A percentile compares a stretch with the other conserved stretches of the same genome.
Conservation (phyloP, 768 basidiomycete species). For the Astraeus odoratus region DNA sequence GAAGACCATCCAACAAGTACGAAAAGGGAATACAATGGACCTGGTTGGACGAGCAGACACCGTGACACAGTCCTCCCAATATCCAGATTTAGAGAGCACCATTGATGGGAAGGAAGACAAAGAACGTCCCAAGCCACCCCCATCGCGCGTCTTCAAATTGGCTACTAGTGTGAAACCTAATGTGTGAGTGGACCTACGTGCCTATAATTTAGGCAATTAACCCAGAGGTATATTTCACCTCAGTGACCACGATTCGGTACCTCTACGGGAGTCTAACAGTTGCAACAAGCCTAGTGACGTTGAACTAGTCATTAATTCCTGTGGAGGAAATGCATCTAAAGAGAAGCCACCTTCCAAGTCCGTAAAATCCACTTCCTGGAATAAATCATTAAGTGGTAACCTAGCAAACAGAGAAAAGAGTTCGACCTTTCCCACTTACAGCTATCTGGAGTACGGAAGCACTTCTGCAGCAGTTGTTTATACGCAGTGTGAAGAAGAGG, state of each 20-base stretch:
- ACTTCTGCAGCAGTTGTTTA: constrained; percentile 33
- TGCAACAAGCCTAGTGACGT: neutral
- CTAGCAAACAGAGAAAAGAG: neutral
- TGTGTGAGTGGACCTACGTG: neutral
- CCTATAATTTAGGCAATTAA: too few relatives aligned
- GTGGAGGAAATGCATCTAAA: neutral
- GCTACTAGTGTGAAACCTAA: neutral
- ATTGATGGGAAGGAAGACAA: neutral
- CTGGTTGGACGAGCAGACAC: neutral
- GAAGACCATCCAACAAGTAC: neutral
- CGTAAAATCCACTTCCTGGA: neutral
- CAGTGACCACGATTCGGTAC: too few relatives aligned
- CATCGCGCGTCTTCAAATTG: constrained; percentile 1
- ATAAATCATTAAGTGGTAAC: neutral
- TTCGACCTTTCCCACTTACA: constrained; percentile 26
- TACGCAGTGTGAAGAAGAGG: constrained; percentile 34
- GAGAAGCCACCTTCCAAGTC: neutral
- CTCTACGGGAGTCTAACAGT: neutral
- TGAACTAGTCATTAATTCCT: neutral
- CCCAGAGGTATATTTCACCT: too few relatives aligned
- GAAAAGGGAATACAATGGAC: too few relatives aligned
- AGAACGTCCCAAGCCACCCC: neutral
- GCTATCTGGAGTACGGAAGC: constrained; percentile 28
- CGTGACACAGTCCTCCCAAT: neutral
- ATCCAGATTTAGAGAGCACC: neutral